These are phyloP conservation scores for Aegilops longissima DNA, from an alignment of 176 grass and related monocot species.

Conservation along the genomic window DNA sequence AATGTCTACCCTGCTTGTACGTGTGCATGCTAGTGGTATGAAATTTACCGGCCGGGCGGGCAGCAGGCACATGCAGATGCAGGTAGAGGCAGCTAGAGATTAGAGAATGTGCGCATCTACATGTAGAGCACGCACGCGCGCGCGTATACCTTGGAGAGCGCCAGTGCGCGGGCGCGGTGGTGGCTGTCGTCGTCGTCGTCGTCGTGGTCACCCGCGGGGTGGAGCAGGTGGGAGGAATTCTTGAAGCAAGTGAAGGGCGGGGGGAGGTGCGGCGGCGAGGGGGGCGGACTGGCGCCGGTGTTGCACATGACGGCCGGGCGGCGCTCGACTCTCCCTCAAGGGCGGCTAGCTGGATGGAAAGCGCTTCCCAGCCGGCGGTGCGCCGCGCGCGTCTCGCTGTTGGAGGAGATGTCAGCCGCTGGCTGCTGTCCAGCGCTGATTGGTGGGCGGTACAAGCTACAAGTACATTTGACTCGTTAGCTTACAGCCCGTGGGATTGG, in stretches of 20 bases:
- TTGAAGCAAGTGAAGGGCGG: constrained; percentile 23
- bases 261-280: neutral
- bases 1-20: neutral
- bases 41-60: neutral
- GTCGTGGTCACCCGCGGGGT: constrained; percentile 29
- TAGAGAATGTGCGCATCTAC: neutral
- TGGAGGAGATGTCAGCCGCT: constrained; percentile 5
- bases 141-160: constrained; percentile 41
- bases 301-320: constrained; percentile 42
- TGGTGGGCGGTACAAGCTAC: constrained; percentile 27
- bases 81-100: neutral
- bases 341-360: neutral
- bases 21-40: neutral
- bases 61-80: neutral
- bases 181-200: neutral
- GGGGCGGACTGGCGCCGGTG: constrained; percentile 16
- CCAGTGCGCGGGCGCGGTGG: constrained; percentile 8
- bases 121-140: neutral
- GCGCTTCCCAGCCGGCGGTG: neutral
- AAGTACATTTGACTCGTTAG: constrained; percentile 49
- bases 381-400: neutral
- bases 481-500: constrained; percentile 4
- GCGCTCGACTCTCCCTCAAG: too few species aligned
- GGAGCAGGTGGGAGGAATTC: constrained; percentile 41
- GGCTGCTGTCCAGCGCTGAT: constrained; percentile 31